A percentile compares a stretch with the other conserved stretches of the same genome.
Evolutionary conservation across 2,329 filamentous ascomycete genomes (phyloP).

Genomic region (Raffaelea ambrosiae): DNA sequence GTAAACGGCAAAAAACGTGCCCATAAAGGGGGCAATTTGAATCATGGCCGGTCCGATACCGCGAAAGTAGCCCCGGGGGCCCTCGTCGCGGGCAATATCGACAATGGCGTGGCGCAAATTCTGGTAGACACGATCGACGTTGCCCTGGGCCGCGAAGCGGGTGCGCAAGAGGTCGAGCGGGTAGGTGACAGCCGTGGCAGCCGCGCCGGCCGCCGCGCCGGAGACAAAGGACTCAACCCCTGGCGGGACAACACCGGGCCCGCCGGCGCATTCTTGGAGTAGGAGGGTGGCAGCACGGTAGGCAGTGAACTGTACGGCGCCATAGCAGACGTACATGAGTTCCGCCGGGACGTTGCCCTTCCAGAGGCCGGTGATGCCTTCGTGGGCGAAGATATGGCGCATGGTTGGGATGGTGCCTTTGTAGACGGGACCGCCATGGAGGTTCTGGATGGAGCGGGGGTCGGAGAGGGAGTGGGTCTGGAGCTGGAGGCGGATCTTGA

Average conservation of each 20-base stretch:
- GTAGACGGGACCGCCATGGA: slow-evolving; percentile 46
- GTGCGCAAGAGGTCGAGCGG: slow-evolving; percentile 89
- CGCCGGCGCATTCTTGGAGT: slow-evolving; percentile 40
- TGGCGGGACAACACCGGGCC: slow-evolving; percentile 43
- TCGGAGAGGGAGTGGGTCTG: slow-evolving; percentile 80
- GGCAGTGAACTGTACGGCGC: slow-evolving; percentile 78
- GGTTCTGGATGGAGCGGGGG: slow-evolving; percentile 48
- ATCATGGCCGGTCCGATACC: slow-evolving; percentile 72
- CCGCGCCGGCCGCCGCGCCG: slow-evolving; percentile 73
- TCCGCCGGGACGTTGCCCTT: slow-evolving; percentile 97
- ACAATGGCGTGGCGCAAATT: slow-evolving; percentile 60
- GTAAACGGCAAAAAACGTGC: slow-evolving; percentile 86
- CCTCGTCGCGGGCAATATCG: slow-evolving; percentile 70
- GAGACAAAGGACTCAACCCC: slow-evolving; percentile 72
- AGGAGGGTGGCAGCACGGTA: slow-evolving; percentile 69
- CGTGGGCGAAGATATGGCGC: slow-evolving; percentile 65
- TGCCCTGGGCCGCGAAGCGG: slow-evolving; percentile 91
- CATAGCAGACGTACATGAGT: slow-evolving; percentile 86
- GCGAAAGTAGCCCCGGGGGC: slow-evolving; percentile 73
- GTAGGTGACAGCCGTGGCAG: slow-evolving; percentile 78
- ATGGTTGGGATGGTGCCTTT: slow-evolving; percentile 72
- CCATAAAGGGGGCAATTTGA: slow-evolving; percentile 95
- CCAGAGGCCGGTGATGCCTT: slow-evolving; percentile 84
- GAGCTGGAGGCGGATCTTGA: slow-evolving; percentile 95
- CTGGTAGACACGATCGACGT: slow-evolving; percentile 61